phyloP scores from a whole-genome alignment of 306 rosid species.

The Trifolium pratense region DNA sequence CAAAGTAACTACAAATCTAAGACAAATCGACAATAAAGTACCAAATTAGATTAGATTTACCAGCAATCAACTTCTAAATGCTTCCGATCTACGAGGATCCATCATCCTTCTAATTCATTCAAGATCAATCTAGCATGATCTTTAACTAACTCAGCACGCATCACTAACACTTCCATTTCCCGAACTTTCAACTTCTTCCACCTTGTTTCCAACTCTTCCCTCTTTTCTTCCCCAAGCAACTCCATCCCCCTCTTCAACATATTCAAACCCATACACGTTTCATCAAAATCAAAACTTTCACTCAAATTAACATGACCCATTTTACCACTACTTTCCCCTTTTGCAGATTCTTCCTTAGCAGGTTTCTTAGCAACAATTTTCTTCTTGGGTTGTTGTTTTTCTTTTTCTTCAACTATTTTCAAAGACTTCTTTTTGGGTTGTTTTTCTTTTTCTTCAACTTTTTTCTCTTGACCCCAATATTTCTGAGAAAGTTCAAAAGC shows the following conservation, averaged over 20 bases:
- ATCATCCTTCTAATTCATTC: background rate
- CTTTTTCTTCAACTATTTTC: too few species aligned
- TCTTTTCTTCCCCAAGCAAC: background rate
- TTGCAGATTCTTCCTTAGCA: too few species aligned
- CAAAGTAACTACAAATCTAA: background rate
- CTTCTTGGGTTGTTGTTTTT: too few species aligned
- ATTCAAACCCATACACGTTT: background rate
- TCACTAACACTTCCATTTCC: background rate
- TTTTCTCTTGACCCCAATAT: background rate
- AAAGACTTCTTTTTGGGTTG: too few species aligned
- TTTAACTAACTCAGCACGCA: background rate
- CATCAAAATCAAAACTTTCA: background rate
- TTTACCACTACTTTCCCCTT: background rate
- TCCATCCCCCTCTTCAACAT: background rate
- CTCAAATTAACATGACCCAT: background rate
- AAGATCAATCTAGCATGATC: background rate
- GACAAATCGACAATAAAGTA: background rate
- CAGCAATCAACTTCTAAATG: background rate
- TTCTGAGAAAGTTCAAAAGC: background rate
- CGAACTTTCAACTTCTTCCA: background rate
- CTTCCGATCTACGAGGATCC: background rate
- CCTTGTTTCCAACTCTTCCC: background rate
- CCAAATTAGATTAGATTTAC: background rate
- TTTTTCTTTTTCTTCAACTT: too few species aligned
- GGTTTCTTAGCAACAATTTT: too few species aligned